Percentiles rank a stretch among this genome's conserved stretches.
Evolutionary conservation across 352 stramenopile genomes (phyloP).

Genomic region (Globisporangium ultimum): DNA sequence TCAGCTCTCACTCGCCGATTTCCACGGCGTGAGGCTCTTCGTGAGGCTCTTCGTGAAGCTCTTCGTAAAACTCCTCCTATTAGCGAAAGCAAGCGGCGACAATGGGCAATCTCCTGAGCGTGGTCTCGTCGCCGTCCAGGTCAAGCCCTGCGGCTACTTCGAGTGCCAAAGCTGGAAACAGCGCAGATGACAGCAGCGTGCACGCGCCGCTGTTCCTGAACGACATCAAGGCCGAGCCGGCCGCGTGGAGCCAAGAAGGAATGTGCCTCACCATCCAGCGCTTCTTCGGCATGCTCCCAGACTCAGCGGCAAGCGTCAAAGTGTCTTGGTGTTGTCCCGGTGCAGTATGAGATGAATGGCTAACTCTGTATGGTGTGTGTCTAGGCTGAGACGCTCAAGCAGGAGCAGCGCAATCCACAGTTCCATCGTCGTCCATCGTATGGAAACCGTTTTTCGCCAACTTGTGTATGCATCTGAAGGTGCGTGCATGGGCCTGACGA

Average conservation of each 20-base stretch:
- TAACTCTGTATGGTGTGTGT: neutral
- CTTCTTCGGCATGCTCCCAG: conserved; percentile 49
- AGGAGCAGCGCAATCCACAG: conserved; percentile 33
- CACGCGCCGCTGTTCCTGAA: conserved; percentile 46
- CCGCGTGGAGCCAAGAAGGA: conserved; percentile 49
- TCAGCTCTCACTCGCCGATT: too few species aligned
- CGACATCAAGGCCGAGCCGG: conserved; percentile 42
- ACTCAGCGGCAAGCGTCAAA: conserved; percentile 33
- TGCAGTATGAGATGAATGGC: neutral
- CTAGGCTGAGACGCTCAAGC: conserved; percentile 34
- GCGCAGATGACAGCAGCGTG: neutral
- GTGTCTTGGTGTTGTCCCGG: neutral
- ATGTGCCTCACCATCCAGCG: conserved; percentile 52
- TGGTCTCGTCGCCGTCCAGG: neutral
- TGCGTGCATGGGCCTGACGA: neutral
- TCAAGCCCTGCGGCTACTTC: neutral
- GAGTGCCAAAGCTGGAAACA: too few species aligned
- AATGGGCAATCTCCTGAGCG: conserved; percentile 15
- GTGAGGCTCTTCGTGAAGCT: neutral
- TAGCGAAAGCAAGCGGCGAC: neutral
- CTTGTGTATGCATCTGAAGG: neutral
- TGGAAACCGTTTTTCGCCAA: neutral
- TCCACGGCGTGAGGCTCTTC: neutral
- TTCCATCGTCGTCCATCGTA: conserved; percentile 30
- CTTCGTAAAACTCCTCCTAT: neutral